Base-by-base conservation (phyloP, 1,139 yeast species). In the Debaryomyces sp. region DNA sequence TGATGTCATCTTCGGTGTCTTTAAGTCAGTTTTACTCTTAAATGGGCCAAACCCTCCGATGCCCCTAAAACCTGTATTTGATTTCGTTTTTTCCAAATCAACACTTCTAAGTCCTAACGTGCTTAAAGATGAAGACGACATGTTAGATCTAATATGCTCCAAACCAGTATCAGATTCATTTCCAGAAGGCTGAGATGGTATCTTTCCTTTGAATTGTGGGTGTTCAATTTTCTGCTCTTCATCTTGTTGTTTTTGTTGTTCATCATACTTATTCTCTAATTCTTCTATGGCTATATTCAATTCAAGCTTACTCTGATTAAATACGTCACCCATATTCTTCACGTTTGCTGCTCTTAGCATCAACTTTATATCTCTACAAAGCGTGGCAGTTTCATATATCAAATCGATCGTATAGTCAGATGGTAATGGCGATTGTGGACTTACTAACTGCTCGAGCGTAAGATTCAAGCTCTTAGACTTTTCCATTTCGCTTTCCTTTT, bases 291-390 rank as follows among this genome's bases (percentile, higher is more conserved):
- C 59, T 4, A 47, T 47, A 4, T 57, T 63, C 38, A 68, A 57
- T 45, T 71, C 76, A 6, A 54, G 55, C 48, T 68, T 72, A 42
- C 77, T 73, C 34, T 65, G 60, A 10, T 62, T 65, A 47, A 82
- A 67, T 9, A 73, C 67, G 38, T 68, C 68, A 6, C 82, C 74
- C 78, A 85, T 77, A 48, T 81, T 83, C 43, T 82, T 66, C n/a
- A 81, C 85, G 59, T 85, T 85, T 50, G 78, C 68, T 1, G 87
- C 80, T 50, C 91, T 72, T 42, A 85, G 64, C 77, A 86, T 75
- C 51, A 87, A 64, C 55, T 85, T 82, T 68, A 84, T 71, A 58
- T 87, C 92, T 50, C 83, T 80, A 0, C 81, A 81, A 43, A 85
- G 64, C 0, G 84, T 80, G 0, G 85, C 83, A 1, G 80, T 70